These are phyloP conservation scores for Solanum hybrid DNA, from an alignment of 305 asterid species.

Conservation along the genomic window DNA sequence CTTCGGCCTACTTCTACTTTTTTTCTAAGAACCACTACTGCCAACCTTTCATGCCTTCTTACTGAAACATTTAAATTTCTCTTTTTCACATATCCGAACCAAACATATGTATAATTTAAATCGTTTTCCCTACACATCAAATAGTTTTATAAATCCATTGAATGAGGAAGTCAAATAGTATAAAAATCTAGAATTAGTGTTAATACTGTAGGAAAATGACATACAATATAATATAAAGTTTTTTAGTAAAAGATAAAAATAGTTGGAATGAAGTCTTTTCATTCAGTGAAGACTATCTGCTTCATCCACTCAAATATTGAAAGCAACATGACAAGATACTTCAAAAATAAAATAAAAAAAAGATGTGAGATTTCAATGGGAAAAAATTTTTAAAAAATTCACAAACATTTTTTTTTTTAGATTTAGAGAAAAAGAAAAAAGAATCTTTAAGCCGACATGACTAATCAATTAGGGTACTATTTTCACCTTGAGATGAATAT, in stretches of 20 bases:
- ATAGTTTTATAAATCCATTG: neutral
- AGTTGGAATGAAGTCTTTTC: neutral
- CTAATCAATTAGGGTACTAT: neutral
- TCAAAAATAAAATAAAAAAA: too few species aligned
- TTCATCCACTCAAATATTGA: neutral
- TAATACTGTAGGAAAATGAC: neutral
- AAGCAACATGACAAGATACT: neutral
- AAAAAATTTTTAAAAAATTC: too few species aligned
- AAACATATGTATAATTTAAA: neutral
- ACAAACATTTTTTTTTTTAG: neutral
- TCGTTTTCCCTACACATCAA: neutral
- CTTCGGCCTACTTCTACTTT: neutral
- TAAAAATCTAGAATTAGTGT: neutral
- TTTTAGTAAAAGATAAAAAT: neutral
- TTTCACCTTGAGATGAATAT: neutral
- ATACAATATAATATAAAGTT: neutral
- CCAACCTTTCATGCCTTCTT: neutral
- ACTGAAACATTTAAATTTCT: too few species aligned
- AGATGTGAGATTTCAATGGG: neutral
- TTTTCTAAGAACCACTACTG: neutral
- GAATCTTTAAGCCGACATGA: constrained; percentile 1
- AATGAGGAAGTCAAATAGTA: neutral
- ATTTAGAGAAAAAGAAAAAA: neutral
- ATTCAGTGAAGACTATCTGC: neutral
- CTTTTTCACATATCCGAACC: neutral